Conservation (phyloP, 176 grass and related monocot genomes). For the Zizania latifolia region DNA sequence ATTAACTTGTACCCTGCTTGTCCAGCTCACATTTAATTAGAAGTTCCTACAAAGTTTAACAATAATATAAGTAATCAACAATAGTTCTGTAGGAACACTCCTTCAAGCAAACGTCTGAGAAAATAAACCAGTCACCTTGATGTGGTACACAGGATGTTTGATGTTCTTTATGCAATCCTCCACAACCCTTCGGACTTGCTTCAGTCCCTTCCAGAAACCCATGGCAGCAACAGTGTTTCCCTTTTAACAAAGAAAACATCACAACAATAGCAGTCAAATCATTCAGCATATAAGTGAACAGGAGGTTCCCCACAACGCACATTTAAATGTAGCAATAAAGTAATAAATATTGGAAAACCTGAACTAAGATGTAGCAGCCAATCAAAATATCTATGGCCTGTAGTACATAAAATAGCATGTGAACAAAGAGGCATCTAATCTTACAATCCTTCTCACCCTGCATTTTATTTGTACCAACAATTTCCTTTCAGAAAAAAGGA, state of each 20-base stretch:
- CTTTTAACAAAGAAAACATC: conserved; percentile 41
- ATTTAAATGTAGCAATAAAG: background rate
- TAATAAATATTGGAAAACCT: conserved; percentile 53
- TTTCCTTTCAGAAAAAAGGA: no score
- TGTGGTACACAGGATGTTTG: conserved; percentile 93
- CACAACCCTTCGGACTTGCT: conserved; percentile 78
- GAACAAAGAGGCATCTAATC: background rate
- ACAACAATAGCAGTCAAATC: background rate
- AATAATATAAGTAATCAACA: conserved; percentile 18
- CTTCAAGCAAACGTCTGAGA: background rate
- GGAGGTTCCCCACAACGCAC: background rate
- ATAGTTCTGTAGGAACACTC: background rate
- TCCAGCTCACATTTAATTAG: conserved; percentile 95
- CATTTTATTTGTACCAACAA: no score
- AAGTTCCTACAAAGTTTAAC: conserved; percentile 48
- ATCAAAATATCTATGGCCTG: conserved; percentile 98
- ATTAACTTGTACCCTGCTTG: no score
- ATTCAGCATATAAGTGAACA: background rate
- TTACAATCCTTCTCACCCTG: no score
- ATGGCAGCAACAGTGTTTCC: conserved; percentile 90
- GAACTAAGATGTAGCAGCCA: conserved; percentile 91
- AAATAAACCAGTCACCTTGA: conserved; percentile 67
- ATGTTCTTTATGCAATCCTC: conserved; percentile 88
- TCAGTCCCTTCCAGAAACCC: conserved; percentile 86
- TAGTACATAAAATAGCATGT: conserved; percentile 18